Evolutionary conservation across 2,329 filamentous ascomycete genomes (phyloP).

Genomic region (Colletotrichum trifolii): DNA sequence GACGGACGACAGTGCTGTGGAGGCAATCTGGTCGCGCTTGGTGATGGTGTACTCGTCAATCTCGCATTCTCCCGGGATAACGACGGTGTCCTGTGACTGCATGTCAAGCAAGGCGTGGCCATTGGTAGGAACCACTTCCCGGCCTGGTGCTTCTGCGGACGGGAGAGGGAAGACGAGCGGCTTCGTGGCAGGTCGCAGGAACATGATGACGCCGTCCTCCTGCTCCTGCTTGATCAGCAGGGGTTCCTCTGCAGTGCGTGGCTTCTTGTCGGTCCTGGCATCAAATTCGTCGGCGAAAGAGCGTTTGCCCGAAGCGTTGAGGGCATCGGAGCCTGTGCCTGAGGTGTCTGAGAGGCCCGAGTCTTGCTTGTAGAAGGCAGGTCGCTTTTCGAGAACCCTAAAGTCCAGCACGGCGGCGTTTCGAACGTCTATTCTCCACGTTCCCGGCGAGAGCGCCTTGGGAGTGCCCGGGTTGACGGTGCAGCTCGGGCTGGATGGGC

Average conservation of each 20-base stretch:
- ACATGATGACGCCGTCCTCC: slow-evolving; percentile 67
- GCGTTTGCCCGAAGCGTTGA: slow-evolving; percentile 63
- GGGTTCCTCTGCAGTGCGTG: slow-evolving; percentile 50
- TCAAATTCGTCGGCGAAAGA: slow-evolving; percentile 59
- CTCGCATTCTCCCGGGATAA: slow-evolving; percentile 61
- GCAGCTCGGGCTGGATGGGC: slow-evolving; percentile 47
- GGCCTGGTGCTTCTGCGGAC: slow-evolving; percentile 54
- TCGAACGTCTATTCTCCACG: slow-evolving; percentile 66
- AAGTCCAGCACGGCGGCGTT: slow-evolving; percentile 66
- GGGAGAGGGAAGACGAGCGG: slow-evolving; percentile 64
- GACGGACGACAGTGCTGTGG: slow-evolving; percentile 65
- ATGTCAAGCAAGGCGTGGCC: slow-evolving; percentile 64
- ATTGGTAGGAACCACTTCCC: slow-evolving; percentile 57
- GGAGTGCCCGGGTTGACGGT: slow-evolving; percentile 55
- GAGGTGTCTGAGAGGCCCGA: slow-evolving; percentile 39
- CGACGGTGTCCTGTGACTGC: slow-evolving; percentile 59
- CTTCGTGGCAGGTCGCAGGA: slow-evolving; percentile 61
- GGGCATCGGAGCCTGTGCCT: slow-evolving; percentile 46
- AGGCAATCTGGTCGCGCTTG: slow-evolving; percentile 67
- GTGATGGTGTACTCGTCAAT: slow-evolving; percentile 66
- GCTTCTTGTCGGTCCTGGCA: slow-evolving; percentile 53
- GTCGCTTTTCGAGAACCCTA: slow-evolving; percentile 66
- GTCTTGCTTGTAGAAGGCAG: slow-evolving; percentile 51
- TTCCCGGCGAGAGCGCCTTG: slow-evolving; percentile 63
- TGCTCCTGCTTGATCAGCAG: slow-evolving; percentile 39